These are phyloP conservation scores for Xerocomus amazonicus DNA, from an alignment of 1,284 basidiomycete species.

Conservation along the genomic window DNA sequence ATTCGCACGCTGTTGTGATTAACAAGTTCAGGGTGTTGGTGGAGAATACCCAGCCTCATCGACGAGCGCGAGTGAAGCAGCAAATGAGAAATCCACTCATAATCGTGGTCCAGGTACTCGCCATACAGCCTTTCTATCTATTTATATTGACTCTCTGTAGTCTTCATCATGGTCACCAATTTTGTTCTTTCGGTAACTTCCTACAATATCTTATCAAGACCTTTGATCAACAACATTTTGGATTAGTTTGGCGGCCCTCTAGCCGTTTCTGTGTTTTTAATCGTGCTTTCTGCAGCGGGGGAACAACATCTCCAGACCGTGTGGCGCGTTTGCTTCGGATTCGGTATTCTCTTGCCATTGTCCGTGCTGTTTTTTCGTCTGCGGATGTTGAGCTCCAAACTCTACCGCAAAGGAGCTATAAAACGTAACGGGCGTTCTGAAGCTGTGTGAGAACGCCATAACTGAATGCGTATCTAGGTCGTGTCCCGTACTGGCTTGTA, in stretches of 20 bases:
- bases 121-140: slow-evolving; percentile 1
- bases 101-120: slow-evolving; percentile 57
- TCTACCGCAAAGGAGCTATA: slow-evolving; percentile 66
- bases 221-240: slow-evolving; percentile 14
- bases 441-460: not conserved
- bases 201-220: not conserved
- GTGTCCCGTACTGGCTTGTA: slow-evolving; percentile 62
- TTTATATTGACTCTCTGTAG: slow-evolving; percentile 21
- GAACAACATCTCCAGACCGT: slow-evolving; percentile 63
- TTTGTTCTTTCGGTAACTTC: slow-evolving; percentile 51
- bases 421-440: slow-evolving; percentile 40
- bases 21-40: slow-evolving; percentile 53
- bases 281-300: slow-evolving; percentile 67
- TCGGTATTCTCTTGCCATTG: slow-evolving; percentile 66
- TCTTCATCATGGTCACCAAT: slow-evolving; percentile 77
- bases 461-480: slow-evolving; percentile 34
- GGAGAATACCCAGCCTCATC: slow-evolving; percentile 78
- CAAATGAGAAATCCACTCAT: slow-evolving; percentile 65
- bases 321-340: slow-evolving; percentile 75
- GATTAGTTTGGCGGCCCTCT: slow-evolving; percentile 63
- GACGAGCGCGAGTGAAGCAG: slow-evolving; percentile 65
- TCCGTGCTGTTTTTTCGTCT: slow-evolving; percentile 71
- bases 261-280: slow-evolving; percentile 67
- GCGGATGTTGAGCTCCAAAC: slow-evolving; percentile 64
- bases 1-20: not conserved